Base-by-base conservation (phyloP, 176 grass and related monocot species). In the Puya raimondii region DNA sequence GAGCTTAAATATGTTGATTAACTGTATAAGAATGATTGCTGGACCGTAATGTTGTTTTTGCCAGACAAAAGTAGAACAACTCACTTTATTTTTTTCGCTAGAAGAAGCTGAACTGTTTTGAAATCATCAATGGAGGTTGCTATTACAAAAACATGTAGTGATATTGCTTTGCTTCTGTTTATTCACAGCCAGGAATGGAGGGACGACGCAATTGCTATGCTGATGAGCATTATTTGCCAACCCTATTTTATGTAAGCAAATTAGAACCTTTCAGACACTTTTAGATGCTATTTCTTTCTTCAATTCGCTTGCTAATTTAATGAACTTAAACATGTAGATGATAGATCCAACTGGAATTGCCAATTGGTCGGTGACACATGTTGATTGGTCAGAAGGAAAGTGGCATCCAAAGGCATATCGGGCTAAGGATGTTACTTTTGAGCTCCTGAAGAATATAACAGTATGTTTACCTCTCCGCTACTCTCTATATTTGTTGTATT, bases 201-300 rank as follows among this genome's bases (percentile, higher is more conserved):
- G 78, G 85, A 67, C 86, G 85, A 67, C 86, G 87, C 51, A 93
- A 99, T 74, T 99, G 94, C 66, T 92, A 92, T 86, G 84, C 94
- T 74, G 94, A 99, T 49, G 94, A 99, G 78, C 94, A 99, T 99
- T 99, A 93, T 81, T 84, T 99, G 50, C 94, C 94, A 65, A 99
- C 94, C 50, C 56, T 99, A 49, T 99, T 99, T 77, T 76, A 85
- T 80, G 94, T 93, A 20, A 80, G 89, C 78, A 76, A 68, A 71
- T 79, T 42, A 69, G 65, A 74, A 53, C 49, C 53, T 80, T 71
- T 70, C n/a, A 21, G 48, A 12, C 14, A 53, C 23, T 61, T 23
- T 50, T 20, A 4, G 53, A 61, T 12, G 12, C 26, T 63, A 50
- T 63, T 48, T 73, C 33, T 49, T 4, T 13, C 29, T 65, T 16